Base-by-base conservation (phyloP, 2,329 filamentous ascomycete species). In the Pyrenophora graminea region DNA sequence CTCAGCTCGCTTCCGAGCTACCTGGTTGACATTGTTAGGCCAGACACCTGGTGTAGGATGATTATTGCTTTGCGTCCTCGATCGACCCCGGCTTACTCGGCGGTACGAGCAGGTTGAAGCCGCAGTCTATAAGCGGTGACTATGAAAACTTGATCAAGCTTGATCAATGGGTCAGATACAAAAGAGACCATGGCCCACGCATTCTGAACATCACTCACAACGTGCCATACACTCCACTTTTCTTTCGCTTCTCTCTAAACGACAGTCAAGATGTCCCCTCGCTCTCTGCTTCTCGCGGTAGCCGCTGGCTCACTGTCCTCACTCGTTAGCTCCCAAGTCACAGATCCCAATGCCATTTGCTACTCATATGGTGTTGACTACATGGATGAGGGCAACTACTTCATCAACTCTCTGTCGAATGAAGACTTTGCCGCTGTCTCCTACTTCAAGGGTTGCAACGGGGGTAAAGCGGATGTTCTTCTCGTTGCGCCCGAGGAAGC, bases 371-470 rank as follows among this genome's bases (percentile, higher is more conserved):
- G 73, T 43, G 67, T 75, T 15, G 77, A 80, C 56, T 80, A 76
- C 47, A 61, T 76, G 39, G 71, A 75, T 55, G 75, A 73, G 31
- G 71, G 70, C 2, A 56, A 63, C 15, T 80, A 78, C 63, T 80
- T 78, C 61, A 77, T 79, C 59, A 77, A 79, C 58, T 69, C 69
- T 8, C 59, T 67, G 13, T 77, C 74, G 0, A 64, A 61, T 3
- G 74, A 76, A 2, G 59, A 60, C 4, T 80, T 79, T 56, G 77
- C 74, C 15, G 73, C 73, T 18, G 73, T 77, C 4, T 74, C 74
- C 3, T 71, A 76, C 37, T 79, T 79, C 51, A 59, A 71, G 42
- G 75, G 76, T 27, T 79, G 77, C 59, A 69, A 75, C 32, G 59
- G 66, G 31, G 75, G 74, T 44, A 56, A 68, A 37, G 70, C 76